A percentile compares a stretch with the other conserved stretches of the same genome.
Conservation (phyloP, 2,329 filamentous ascomycete species). For the Aspergillus sp. region DNA sequence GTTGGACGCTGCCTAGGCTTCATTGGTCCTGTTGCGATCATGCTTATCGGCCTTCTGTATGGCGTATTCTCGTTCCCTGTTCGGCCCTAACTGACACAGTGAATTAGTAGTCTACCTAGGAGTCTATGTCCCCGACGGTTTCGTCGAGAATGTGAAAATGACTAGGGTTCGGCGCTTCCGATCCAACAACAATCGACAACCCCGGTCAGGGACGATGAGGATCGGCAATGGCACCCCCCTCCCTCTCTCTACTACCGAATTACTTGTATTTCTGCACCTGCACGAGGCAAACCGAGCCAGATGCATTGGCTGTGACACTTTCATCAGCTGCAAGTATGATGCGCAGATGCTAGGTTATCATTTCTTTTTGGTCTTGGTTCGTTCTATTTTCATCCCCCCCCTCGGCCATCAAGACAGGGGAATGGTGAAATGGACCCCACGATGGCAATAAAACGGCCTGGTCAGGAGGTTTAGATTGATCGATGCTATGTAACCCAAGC, state of each 20-base stretch:
- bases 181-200: no score
- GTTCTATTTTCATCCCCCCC: background rate
- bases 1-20: background rate
- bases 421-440: background rate
- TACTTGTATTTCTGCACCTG: background rate
- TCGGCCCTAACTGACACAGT: no score
- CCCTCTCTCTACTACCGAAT: background rate
- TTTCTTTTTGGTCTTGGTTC: no score
- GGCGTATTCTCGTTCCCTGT: background rate
- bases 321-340: background rate
- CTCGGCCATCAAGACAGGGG: background rate
- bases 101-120: no score
- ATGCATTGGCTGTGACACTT: background rate
- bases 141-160: background rate
- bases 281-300: background rate
- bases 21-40: background rate
- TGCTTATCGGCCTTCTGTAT: background rate
- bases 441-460: background rate
- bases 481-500: background rate
- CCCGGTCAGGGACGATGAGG: background rate
- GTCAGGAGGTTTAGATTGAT: background rate
- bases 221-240: background rate
- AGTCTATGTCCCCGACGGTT: no score
- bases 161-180: no score
- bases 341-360: background rate